phyloP scores from a whole-genome alignment of 352 stramenopile species.

The Stephanocyclus meneghinianus region DNA sequence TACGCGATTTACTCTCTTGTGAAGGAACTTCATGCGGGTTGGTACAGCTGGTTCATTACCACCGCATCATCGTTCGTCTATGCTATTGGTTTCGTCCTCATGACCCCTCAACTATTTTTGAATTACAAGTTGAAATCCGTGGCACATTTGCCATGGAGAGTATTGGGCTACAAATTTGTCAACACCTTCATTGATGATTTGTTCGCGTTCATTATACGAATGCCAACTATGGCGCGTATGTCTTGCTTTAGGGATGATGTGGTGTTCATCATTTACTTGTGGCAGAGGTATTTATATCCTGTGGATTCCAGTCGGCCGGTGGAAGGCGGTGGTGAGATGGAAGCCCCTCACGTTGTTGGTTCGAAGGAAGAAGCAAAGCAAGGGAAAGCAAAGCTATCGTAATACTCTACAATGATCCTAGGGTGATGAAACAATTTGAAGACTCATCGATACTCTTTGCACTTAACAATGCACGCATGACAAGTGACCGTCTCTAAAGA shows the following conservation, averaged over 20 bases:
- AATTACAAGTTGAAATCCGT: conserved; percentile 87
- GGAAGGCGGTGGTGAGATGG: conserved; percentile 49
- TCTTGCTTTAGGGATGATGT: conserved; percentile 98
- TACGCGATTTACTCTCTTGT: conserved; percentile 93
- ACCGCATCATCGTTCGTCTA: conserved; percentile 87
- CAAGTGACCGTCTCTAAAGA: no score
- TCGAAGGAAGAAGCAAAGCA: not conserved
- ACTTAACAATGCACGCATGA: no score
- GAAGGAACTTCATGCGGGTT: conserved; percentile 91
- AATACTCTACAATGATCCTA: not conserved
- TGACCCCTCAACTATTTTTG: conserved; percentile 87
- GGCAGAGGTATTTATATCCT: conserved; percentile 90
- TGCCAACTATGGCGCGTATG: conserved; percentile 97
- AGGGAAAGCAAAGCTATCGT: not conserved
- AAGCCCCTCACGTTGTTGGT: not conserved
- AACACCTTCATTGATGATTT: conserved; percentile 98
- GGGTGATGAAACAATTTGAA: not conserved
- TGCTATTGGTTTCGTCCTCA: conserved; percentile 83
- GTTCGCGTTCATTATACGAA: conserved; percentile 96
- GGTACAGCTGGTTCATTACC: conserved; percentile 97
- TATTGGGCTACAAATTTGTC: conserved; percentile 97
- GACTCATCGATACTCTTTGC: no score
- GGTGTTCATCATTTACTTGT: conserved; percentile 99
- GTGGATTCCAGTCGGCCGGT: conserved; percentile 64
- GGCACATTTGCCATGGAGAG: conserved; percentile 91